Conservation (phyloP, 2,329 filamentous ascomycete genomes). For the Metarhizium humberi region DNA sequence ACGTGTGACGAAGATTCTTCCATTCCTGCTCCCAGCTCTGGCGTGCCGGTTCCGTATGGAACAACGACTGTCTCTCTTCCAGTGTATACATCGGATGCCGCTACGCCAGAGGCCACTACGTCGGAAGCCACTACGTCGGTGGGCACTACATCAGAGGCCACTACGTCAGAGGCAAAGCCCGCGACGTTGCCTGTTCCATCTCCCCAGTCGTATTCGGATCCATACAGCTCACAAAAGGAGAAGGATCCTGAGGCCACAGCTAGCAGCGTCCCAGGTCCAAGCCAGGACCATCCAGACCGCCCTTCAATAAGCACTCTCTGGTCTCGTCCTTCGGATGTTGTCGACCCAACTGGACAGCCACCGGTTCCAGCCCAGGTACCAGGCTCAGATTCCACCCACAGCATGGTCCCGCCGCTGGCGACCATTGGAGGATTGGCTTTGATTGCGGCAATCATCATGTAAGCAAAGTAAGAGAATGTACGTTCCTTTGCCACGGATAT, state of each 20-base stretch:
- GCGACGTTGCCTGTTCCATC: background rate
- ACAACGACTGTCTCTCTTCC: conserved; percentile 1
- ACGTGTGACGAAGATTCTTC: conserved; percentile 1
- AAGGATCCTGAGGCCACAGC: conserved; percentile 5
- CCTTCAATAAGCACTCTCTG: conserved; percentile 15
- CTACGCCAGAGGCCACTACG: background rate
- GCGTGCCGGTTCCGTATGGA: background rate
- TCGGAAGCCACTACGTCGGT: too few relatives aligned
- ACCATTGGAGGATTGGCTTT: conserved; percentile 17
- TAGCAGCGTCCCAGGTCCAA: conserved; percentile 5
- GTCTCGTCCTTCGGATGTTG: conserved; percentile 12
- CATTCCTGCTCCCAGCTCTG: background rate
- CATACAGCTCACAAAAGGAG: background rate
- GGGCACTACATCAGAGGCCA: too few relatives aligned
- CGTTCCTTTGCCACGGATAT: background rate
- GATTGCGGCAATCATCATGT: conserved; percentile 17
- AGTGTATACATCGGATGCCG: conserved; percentile 1
- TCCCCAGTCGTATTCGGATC: conserved; percentile 3
- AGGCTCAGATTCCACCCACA: conserved; percentile 16
- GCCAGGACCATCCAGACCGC: conserved; percentile 6
- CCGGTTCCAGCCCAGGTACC: conserved; percentile 17
- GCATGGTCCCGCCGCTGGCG: conserved; percentile 12
- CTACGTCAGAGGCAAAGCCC: background rate
- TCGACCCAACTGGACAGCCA: conserved; percentile 11
- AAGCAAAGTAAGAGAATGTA: background rate